phyloP scores from a whole-genome alignment of 306 rosid genomes.

The Pueraria montana region DNA sequence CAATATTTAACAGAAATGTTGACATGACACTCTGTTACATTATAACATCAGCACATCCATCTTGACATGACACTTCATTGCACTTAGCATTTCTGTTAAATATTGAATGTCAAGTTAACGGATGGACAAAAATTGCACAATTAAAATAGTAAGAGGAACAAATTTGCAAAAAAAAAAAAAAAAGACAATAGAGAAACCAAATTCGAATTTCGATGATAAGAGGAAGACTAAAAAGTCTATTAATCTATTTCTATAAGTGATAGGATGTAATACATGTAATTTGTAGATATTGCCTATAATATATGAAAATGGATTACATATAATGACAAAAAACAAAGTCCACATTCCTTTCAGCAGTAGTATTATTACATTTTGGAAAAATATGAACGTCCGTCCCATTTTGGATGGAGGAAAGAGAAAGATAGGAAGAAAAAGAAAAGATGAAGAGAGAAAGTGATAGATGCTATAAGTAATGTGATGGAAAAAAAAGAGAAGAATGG shows the following conservation, averaged over 20 bases:
- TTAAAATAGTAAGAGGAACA: background rate
- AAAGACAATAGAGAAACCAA: background rate
- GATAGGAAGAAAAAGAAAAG: background rate
- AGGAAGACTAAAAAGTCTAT: background rate
- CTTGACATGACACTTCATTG: background rate
- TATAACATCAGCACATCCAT: background rate
- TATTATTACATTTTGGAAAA: background rate
- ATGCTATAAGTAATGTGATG: background rate
- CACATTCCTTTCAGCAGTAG: background rate
- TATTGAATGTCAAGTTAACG: background rate
- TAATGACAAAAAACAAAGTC: background rate
- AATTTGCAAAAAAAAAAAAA: background rate
- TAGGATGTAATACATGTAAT: background rate
- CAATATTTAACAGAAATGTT: background rate
- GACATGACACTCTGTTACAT: background rate
- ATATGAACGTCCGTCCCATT: background rate
- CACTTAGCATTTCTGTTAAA: background rate
- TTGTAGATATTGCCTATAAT: slow-evolving; percentile 13
- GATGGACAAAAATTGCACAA: background rate
- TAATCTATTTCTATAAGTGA: background rate
- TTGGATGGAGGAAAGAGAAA: background rate
- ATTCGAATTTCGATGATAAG: background rate
- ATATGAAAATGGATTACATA: slow-evolving; percentile 11
- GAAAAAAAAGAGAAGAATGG: no score
- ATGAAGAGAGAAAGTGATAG: background rate